These are phyloP conservation scores for Nepenthes mirabilis DNA, from an alignment of 148 eudicot genomes.

Conservation along the genomic window DNA sequence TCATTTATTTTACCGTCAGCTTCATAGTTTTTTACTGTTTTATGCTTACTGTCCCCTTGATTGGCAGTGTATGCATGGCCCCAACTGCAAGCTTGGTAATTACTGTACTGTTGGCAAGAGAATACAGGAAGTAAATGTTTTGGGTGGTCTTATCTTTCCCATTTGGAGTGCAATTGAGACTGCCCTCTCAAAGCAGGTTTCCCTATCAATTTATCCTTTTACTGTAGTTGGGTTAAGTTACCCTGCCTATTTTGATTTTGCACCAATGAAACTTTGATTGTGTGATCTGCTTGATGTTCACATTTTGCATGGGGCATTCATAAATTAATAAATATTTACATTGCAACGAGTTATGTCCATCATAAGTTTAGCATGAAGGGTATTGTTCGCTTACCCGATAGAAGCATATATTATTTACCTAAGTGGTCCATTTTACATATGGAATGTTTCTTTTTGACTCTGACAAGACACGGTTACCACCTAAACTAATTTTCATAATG, in stretches of 20 bases:
- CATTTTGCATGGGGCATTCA: no score
- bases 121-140: slow-evolving; percentile 85
- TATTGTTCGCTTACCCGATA: no score
- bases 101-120: slow-evolving; percentile 89
- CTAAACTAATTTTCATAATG: slow-evolving; percentile 1
- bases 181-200: slow-evolving; percentile 88
- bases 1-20: not conserved
- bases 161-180: slow-evolving; percentile 85
- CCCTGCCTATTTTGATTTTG: no score
- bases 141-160: slow-evolving; percentile 93
- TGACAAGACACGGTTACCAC: not conserved
- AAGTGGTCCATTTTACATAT: no score
- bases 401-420: no score
- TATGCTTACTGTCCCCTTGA: slow-evolving; percentile 3
- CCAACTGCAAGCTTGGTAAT: slow-evolving; percentile 77
- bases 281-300: no score
- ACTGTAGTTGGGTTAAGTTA: no score
- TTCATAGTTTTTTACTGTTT: not conserved
- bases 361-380: no score
- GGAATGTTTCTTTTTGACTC: not conserved
- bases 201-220: not conserved
- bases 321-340: no score
- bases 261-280: no score
- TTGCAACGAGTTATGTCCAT: no score
- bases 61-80: slow-evolving; percentile 98